Conservation (phyloP, 169 alveolate genomes). For the Plasmodium malariae region DNA sequence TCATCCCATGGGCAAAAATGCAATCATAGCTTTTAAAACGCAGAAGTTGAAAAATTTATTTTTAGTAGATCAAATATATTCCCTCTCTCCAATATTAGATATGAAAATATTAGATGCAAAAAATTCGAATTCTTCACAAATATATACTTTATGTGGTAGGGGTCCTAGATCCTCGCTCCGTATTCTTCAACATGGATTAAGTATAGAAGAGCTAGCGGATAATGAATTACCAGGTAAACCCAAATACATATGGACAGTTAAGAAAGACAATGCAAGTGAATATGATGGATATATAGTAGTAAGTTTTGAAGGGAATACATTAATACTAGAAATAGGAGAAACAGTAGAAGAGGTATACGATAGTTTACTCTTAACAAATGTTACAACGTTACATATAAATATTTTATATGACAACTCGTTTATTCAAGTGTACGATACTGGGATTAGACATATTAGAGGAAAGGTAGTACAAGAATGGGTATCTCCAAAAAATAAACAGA, state of each 20-base stretch:
- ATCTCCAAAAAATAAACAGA: constrained; percentile 88
- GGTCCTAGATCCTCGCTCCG: constrained; percentile 96
- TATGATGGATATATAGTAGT: constrained; percentile 94
- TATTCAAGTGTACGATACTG: constrained; percentile 94
- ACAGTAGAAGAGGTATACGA: constrained; percentile 94
- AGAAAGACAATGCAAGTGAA: constrained; percentile 84
- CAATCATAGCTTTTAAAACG: constrained; percentile 94
- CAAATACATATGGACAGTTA: constrained; percentile 95
- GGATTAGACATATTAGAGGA: constrained; percentile 91
- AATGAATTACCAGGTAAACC: constrained; percentile 98
- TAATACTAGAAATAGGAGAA: constrained; percentile 96
- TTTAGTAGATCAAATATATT: constrained; percentile 92
- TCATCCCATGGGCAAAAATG: constrained; percentile 90
- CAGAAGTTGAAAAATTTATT: constrained; percentile 91
- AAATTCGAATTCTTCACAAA: constrained; percentile 85
- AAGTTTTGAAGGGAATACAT: constrained; percentile 94
- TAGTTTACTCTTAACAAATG: constrained; percentile 89
- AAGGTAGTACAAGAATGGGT: constrained; percentile 87
- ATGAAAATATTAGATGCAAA: constrained; percentile 95
- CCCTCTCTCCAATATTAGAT: constrained; percentile 96
- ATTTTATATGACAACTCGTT: constrained; percentile 91
- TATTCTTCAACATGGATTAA: constrained; percentile 96
- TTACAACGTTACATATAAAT: constrained; percentile 90
- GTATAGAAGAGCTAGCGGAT: constrained; percentile 96
- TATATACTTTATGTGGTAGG: constrained; percentile 95